phyloP scores from a whole-genome alignment of 257 asterid species.

The Solanum chmielewskii region DNA sequence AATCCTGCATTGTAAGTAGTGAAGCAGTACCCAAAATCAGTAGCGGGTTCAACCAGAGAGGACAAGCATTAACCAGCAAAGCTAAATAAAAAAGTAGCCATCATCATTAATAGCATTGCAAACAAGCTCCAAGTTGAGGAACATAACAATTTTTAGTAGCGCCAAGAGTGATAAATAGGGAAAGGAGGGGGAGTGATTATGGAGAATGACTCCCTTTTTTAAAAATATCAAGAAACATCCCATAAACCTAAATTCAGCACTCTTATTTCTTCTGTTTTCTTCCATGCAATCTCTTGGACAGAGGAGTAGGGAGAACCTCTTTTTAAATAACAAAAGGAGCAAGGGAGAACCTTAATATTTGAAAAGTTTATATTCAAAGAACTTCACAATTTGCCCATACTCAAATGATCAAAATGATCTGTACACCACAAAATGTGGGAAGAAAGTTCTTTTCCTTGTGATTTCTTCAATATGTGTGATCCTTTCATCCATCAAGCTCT shows the following conservation, averaged over 20 bases:
- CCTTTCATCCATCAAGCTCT: neutral
- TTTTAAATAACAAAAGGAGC: neutral
- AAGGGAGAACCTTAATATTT: neutral
- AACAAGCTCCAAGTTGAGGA: neutral
- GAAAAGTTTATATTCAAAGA: neutral
- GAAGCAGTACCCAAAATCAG: neutral
- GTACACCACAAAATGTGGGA: neutral
- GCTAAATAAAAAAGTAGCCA: neutral
- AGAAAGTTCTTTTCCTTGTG: neutral
- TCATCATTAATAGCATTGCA: neutral
- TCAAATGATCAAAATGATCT: neutral
- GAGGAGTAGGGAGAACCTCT: neutral
- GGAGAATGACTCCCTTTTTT: neutral
- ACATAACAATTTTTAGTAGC: neutral
- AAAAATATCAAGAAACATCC: neutral
- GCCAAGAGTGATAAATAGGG: neutral
- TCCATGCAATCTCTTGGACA: neutral
- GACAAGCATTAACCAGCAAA: neutral
- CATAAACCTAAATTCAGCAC: neutral
- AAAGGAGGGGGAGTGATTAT: neutral
- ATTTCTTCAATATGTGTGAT: neutral
- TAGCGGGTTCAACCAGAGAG: neutral
- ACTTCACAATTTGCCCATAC: neutral
- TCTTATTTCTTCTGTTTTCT: neutral
- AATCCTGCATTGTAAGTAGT: slow-evolving; percentile 43